Evolutionary conservation across 768 basidiomycete genomes (phyloP).

Genomic region (Leccinum subgranulosum): DNA sequence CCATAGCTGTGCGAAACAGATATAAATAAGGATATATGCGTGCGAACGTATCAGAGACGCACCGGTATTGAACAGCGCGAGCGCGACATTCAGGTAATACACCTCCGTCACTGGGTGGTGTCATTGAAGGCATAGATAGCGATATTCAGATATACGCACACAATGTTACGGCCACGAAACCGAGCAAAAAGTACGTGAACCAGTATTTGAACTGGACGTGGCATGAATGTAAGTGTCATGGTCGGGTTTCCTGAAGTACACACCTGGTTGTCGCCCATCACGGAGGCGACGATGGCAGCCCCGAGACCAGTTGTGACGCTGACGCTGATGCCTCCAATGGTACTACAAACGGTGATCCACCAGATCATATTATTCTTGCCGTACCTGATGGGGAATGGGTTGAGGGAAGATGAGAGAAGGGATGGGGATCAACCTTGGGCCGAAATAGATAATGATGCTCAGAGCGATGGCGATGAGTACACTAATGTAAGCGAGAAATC

Average conservation of each 20-base stretch:
- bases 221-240: background rate
- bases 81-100: conserved; percentile 92
- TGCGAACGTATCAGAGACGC: conserved; percentile 1
- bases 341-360: conserved; percentile 92
- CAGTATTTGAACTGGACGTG: conserved; percentile 74
- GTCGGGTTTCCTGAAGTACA: conserved; percentile 14
- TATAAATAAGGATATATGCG: conserved; percentile 1
- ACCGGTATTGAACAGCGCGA: conserved; percentile 94
- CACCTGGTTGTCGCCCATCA: conserved; percentile 75
- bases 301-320: conserved; percentile 95
- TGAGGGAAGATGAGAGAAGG: background rate
- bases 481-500: conserved; percentile 73
- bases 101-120: conserved; percentile 71
- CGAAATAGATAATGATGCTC: conserved; percentile 79
- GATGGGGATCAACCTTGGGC: conserved; percentile 55
- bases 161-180: conserved; percentile 80
- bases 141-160: conserved; percentile 40
- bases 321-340: conserved; percentile 95
- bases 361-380: conserved; percentile 93
- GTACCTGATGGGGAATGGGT: conserved; percentile 42
- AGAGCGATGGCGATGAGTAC: conserved; percentile 63
- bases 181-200: conserved; percentile 88
- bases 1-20: conserved; percentile 51
- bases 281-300: conserved; percentile 80
- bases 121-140: conserved; percentile 4